phyloP scores from a whole-genome alignment of 352 stramenopile genomes.

The Globisporangium acanthophoron region DNA sequence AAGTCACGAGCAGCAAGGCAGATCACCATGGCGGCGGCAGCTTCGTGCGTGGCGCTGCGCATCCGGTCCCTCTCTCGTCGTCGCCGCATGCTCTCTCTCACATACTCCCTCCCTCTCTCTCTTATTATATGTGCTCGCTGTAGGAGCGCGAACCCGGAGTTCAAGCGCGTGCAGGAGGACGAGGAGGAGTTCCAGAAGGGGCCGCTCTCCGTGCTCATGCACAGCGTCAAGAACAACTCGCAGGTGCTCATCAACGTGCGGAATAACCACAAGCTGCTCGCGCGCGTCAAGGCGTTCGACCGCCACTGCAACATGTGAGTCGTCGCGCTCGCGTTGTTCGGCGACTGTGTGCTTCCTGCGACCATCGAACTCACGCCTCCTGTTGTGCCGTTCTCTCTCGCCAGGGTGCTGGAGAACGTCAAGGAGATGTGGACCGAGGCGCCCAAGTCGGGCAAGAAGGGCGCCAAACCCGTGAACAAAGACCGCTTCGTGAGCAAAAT shows the following conservation, averaged over 20 bases:
- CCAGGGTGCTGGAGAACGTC: conserved; percentile 98
- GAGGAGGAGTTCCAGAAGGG: conserved; percentile 95
- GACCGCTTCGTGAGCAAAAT: conserved; percentile 99
- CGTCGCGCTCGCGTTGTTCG: neutral
- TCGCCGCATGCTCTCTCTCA: neutral
- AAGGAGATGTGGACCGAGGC: conserved; percentile 99
- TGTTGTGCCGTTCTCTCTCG: neutral
- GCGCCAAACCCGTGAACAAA: conserved; percentile 96
- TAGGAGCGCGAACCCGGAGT: conserved; percentile 39
- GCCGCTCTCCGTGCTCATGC: conserved; percentile 96
- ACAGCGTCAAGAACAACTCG: conserved; percentile 97
- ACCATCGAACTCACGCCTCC: neutral
- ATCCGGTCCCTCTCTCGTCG: no score
- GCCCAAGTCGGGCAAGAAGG: conserved; percentile 96
- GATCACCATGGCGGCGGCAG: conserved; percentile 1
- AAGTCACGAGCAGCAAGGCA: neutral
- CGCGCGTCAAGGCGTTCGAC: conserved; percentile 99
- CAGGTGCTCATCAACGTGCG: conserved; percentile 99
- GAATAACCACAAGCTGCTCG: conserved; percentile 99
- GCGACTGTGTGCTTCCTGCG: neutral
- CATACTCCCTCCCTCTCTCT: neutral
- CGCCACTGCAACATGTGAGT: conserved; percentile 99
- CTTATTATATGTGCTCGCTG: neutral
- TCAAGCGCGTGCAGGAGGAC: conserved; percentile 85
- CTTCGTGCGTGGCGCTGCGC: conserved; percentile 1